Conservation (phyloP, 495 filamentous ascomycete species). For the Xylaria longipes region DNA sequence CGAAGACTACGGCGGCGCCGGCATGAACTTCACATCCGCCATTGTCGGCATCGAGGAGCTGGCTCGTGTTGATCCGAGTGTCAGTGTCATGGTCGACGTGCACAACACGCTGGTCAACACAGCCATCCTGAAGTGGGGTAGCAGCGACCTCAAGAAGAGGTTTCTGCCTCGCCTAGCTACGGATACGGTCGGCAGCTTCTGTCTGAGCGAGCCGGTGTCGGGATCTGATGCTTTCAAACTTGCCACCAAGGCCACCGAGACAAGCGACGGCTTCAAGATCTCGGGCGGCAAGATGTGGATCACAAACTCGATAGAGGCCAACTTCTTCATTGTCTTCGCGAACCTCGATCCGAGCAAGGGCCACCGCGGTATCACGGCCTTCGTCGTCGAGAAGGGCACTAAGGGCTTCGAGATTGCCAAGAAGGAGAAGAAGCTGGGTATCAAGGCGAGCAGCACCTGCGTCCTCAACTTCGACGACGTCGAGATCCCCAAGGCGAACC, state of each 20-base stretch:
- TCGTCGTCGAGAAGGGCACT: constrained; percentile 89
- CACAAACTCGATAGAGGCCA: constrained; percentile 92
- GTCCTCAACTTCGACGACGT: constrained; percentile 98
- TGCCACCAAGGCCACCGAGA: constrained; percentile 80
- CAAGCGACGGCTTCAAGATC: constrained; percentile 80
- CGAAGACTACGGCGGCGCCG: constrained; percentile 93
- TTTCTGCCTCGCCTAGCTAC: constrained; percentile 90
- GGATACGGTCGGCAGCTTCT: constrained; percentile 92
- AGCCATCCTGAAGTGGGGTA: constrained; percentile 84
- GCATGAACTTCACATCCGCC: constrained; percentile 97
- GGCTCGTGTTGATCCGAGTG: constrained; percentile 91
- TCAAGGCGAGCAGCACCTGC: constrained; percentile 93
- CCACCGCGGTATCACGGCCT: constrained; percentile 96
- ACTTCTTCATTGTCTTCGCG: constrained; percentile 97
- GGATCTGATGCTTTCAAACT: constrained; percentile 97
- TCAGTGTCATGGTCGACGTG: constrained; percentile 91
- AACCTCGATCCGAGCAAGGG: constrained; percentile 87
- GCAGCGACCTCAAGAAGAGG: constrained; percentile 73
- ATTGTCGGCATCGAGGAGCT: constrained; percentile 98
- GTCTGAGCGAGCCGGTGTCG: constrained; percentile 90
- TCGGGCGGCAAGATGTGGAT: constrained; percentile 99
- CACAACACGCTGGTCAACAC: constrained; percentile 99
- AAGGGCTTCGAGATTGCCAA: constrained; percentile 95
- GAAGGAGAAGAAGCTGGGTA: constrained; percentile 99
- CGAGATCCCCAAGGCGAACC: constrained; percentile 83